Base-by-base conservation (phyloP, 495 filamentous ascomycete genomes). In the Podospora pseudoanserina region DNA sequence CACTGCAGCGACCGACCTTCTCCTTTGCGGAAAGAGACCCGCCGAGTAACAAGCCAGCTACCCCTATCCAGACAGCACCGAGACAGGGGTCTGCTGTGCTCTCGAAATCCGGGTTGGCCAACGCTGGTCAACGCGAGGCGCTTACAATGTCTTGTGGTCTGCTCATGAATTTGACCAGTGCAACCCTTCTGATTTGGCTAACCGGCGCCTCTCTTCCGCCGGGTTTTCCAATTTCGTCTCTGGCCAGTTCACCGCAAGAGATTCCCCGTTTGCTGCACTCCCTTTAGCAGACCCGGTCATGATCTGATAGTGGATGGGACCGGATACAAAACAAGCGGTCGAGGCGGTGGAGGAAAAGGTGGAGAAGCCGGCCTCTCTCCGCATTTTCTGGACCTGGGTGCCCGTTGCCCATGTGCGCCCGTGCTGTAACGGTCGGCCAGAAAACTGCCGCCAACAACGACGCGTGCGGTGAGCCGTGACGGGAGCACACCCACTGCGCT, bases 11-110 rank as follows among this genome's bases (percentile, higher is more conserved):
- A 49, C 11, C 18, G 55, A 58, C 55, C 55, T 58, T 58, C 55
- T 58, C 55, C 55, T 58, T 58, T 58, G 55, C 55, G 55, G 55
- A 58, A 19, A 58, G 5, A 20, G 55, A 58, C 55, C 55, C n/a
- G 55, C 55, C 55, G 55, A 20, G 55, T 19, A 58, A 58, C n/a
- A 20, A 58, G 23, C 55, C 55, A 23, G 11, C 44, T 19, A 63
- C 39, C 63, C 67, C 67, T 65, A 66, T 60, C 64, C 64, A 67
- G 39, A n/a, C 64, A 59, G 60, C 59, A 16, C 68, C 26, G 60
- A 15, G 39, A 55, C 60, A 60, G 65, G 65, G 65, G 26, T 19
- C 6, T 19, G 26, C 13, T n/a, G 34, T 26, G 32, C 62, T 30
- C 59, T 58, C 30, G 39, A 20, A 27, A 58, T 66, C 68, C 64